A percentile compares a stretch with the other conserved stretches of the same genome.
phyloP scores from a whole-genome alignment of 2,329 filamentous ascomycete genomes.

The Ceratocystis harringtonii region DNA sequence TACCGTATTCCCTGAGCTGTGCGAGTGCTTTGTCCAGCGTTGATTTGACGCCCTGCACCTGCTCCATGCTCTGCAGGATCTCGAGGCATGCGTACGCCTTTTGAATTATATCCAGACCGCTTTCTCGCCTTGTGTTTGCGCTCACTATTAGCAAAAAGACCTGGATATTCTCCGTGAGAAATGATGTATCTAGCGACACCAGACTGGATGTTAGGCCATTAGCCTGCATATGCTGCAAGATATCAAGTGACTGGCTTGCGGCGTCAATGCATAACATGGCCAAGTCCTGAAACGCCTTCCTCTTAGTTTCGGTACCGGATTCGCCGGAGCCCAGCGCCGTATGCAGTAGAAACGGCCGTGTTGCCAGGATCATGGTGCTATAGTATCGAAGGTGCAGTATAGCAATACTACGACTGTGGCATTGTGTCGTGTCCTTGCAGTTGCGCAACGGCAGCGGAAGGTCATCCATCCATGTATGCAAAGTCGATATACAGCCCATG shows the following conservation, averaged over 20 bases:
- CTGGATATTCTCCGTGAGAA: conserved; percentile 21
- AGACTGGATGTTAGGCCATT: conserved; percentile 20
- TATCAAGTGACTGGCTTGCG: conserved; percentile 18
- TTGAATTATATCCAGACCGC: conserved; percentile 7
- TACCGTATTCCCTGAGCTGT: background rate
- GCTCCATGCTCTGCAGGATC: conserved; percentile 22
- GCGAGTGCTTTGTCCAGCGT: background rate
- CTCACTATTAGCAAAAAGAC: conserved; percentile 20
- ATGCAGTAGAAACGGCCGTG: conserved; percentile 20
- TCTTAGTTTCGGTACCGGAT: conserved; percentile 18
- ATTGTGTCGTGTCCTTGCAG: conserved; percentile 18
- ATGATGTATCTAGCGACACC: conserved; percentile 20
- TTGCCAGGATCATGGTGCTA: conserved; percentile 16
- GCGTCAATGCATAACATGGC: conserved; percentile 20
- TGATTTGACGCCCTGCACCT: conserved; percentile 18
- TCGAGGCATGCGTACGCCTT: conserved; percentile 18
- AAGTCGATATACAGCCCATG: conserved; percentile 17
- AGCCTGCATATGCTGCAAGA: conserved; percentile 19
- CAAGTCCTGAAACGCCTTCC: conserved; percentile 19
- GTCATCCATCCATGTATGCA: conserved; percentile 19
- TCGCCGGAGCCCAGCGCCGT: conserved; percentile 16
- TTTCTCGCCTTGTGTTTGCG: conserved; percentile 7
- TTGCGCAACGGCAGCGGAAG: conserved; percentile 21
- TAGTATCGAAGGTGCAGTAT: conserved; percentile 19
- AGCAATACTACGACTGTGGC: conserved; percentile 21